phyloP scores from a whole-genome alignment of 306 rosid species.

The Quercus agrifolia region DNA sequence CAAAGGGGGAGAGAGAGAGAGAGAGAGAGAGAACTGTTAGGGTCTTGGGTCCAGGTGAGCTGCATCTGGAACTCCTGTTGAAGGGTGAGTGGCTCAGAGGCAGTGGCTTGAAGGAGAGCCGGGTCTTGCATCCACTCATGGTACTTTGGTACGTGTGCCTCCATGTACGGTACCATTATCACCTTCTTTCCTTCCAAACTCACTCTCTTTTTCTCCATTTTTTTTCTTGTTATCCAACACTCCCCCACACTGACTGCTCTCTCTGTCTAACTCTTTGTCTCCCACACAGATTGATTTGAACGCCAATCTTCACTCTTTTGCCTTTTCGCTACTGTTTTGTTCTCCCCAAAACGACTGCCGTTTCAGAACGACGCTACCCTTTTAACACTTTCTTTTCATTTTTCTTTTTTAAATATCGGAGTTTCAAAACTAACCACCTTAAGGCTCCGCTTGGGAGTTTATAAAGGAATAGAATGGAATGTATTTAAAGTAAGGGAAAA shows the following conservation, averaged over 20 bases:
- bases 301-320: neutral
- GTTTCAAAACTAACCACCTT: no score
- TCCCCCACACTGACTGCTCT: neutral
- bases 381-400: no score
- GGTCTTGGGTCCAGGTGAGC: constrained; percentile 83
- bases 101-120: constrained; percentile 81
- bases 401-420: no score
- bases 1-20: constrained; percentile 3
- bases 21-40: constrained; percentile 47
- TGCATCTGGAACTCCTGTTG: constrained; percentile 83
- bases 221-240: constrained; percentile 1
- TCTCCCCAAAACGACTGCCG: no score
- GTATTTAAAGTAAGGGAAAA: no score
- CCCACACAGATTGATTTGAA: neutral
- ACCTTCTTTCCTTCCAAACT: constrained; percentile 73
- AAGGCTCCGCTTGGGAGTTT: no score
- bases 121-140: constrained; percentile 87
- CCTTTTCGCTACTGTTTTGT: no score
- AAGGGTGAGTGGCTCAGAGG: constrained; percentile 82
- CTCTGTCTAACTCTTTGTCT: no score
- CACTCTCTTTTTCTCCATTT: constrained; percentile 35
- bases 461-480: no score
- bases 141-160: constrained; percentile 73
- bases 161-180: constrained; percentile 79
- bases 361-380: no score